Conservation (phyloP, 1,284 basidiomycete species). For the Cutaneotrichosporon mucoides region DNA sequence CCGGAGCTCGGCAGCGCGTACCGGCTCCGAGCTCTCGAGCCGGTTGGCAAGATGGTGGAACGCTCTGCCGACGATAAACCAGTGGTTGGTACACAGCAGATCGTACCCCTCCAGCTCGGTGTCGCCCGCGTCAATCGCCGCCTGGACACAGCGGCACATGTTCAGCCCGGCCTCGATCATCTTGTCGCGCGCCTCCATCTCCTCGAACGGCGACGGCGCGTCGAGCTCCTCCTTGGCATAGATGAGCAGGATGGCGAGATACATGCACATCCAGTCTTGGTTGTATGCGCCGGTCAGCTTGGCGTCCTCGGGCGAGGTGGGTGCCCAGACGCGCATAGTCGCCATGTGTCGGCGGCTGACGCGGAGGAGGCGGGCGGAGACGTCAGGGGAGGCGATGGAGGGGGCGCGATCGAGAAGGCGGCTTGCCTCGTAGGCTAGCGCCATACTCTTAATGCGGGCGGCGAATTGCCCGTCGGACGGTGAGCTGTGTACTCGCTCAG, state of each 20-base stretch:
- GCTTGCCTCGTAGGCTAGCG: constrained; percentile 24
- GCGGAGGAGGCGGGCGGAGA: constrained; percentile 18
- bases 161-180: constrained; percentile 24
- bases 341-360: constrained; percentile 29
- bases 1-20: constrained; percentile 6
- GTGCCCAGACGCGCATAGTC: constrained; percentile 13
- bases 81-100: constrained; percentile 10
- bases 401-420: constrained; percentile 8
- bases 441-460: constrained; percentile 24
- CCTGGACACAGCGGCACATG: constrained; percentile 21
- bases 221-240: constrained; percentile 32
- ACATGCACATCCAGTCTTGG: constrained; percentile 24
- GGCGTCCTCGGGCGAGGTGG: constrained; percentile 11
- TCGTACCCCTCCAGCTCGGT: constrained; percentile 23
- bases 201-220: constrained; percentile 9
- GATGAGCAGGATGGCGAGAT: constrained; percentile 17
- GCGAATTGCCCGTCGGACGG: constrained; percentile 20
- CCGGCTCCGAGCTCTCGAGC: constrained; percentile 10
- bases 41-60: constrained; percentile 16
- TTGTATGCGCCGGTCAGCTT: constrained; percentile 13
- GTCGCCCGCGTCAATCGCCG: constrained; percentile 23
- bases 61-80: constrained; percentile 14
- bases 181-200: constrained; percentile 19
- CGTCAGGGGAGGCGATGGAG: constrained; percentile 14
- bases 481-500: constrained; percentile 3